Base-by-base conservation (phyloP, 2,329 filamentous ascomycete genomes). In the Helicocarpus griseus region DNA sequence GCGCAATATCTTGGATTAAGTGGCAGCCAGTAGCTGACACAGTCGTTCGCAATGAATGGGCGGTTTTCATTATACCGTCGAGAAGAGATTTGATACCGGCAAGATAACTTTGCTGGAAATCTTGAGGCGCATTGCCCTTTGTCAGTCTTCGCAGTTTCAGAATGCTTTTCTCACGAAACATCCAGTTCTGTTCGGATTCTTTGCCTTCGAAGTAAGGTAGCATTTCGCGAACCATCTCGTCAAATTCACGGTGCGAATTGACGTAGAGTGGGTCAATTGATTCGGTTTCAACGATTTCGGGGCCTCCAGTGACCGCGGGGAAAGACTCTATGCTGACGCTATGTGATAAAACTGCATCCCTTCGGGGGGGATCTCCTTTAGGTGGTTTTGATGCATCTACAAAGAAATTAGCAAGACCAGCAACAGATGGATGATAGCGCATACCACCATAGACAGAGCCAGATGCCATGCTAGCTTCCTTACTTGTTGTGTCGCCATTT, bases 141-240 rank as follows among this genome's bases (percentile, higher is more conserved):
- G 88, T 81, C 24, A 96, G 77, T 56, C 82, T 80, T 49, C 91
- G 82, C 46, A 97, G 70, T 58, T 86, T 90, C 6, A 78, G 78
- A 35, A 89, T 78, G 63, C 81, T 85, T 71, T 91, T 86, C 67
- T 97, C 91, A 65, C 91, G 80, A 59, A 85, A 83, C 60, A 87
- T 67, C 91, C 91, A 97, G 63, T 97, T 97, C 54, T 87, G 82
- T 64, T 97, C 91, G 0, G 86, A 82, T 71, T 97, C 91, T 64
- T 78, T 88, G 49, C 90, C 90, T 58, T 96, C 89, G 56, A 96
- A 96, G 65, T 79, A 78, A 49, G 77, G 77, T 29, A 83, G 75
- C 87, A 97, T 95, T 29, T 87, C 84, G 57, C 81, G 82, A 65
- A 95, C 83, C 1, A 86, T 82, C 24, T 95, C 89, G 54, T 96